Evolutionary conservation across 2,329 filamentous ascomycete genomes (phyloP).

Genomic region (Fusarium sacchari): DNA sequence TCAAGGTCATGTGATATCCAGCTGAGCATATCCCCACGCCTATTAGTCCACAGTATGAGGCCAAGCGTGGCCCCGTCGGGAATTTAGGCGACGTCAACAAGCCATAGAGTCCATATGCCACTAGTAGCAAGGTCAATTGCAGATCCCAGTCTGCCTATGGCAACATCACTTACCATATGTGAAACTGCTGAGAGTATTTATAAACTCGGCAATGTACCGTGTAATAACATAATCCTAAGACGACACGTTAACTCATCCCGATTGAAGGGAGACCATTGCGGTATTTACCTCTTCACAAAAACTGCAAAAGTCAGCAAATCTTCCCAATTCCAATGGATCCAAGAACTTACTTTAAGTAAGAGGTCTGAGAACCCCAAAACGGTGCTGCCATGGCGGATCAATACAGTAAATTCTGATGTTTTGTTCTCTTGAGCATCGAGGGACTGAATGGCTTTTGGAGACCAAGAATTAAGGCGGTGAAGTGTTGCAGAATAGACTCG

Average conservation of each 20-base stretch:
- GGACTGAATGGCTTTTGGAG: background rate
- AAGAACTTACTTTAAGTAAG: slow-evolving; percentile 45
- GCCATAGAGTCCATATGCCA: slow-evolving; percentile 52
- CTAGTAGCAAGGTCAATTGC: slow-evolving; percentile 37
- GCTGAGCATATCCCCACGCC: slow-evolving; percentile 48
- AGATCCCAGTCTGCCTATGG: fast-evolving
- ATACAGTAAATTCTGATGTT: background rate
- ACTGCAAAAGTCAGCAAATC: slow-evolving; percentile 9
- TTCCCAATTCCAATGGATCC: fast-evolving
- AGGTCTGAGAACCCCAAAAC: slow-evolving; percentile 48
- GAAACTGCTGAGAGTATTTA: slow-evolving; percentile 56
- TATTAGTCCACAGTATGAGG: slow-evolving; percentile 53
- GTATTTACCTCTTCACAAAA: slow-evolving; percentile 46
- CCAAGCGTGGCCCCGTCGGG: slow-evolving; percentile 41
- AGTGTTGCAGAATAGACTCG: slow-evolving; percentile 12
- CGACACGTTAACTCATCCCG: slow-evolving; percentile 1
- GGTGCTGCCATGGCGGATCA: slow-evolving; percentile 22
- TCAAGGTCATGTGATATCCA: slow-evolving; percentile 49
- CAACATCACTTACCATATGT: slow-evolving; percentile 44
- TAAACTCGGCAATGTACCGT: slow-evolving; percentile 55
- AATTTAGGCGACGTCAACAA: slow-evolving; percentile 36
- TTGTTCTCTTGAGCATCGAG: background rate
- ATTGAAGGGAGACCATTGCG: background rate
- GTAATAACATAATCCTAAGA: slow-evolving; percentile 53
- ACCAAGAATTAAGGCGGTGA: slow-evolving; percentile 11